These are phyloP conservation scores for Cryptosporidium baileyi DNA, from an alignment of 169 alveolate species.

Conservation along the genomic window DNA sequence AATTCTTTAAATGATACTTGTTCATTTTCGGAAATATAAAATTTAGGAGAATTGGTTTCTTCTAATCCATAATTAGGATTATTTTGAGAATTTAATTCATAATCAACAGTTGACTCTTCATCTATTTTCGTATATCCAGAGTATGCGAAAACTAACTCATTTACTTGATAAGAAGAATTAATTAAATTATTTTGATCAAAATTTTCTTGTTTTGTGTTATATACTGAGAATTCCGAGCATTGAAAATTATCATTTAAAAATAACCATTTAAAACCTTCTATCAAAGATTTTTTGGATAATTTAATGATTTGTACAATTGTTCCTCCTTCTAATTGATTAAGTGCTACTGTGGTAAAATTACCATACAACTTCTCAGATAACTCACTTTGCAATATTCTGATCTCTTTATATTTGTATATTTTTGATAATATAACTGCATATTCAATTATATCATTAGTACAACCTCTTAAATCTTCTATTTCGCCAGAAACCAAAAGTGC, in stretches of 20 bases:
- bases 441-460: slow-evolving; percentile 60
- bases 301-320: slow-evolving; percentile 21
- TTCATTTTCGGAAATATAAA: slow-evolving; percentile 12
- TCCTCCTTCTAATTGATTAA: slow-evolving; percentile 38
- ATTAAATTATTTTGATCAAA: not conserved
- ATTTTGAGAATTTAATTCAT: not conserved
- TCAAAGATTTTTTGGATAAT: slow-evolving; percentile 35
- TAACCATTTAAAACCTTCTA: slow-evolving; percentile 64
- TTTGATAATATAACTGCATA: slow-evolving; percentile 39
- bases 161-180: not conserved
- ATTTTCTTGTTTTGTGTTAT: not conserved
- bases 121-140: not conserved
- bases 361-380: slow-evolving; percentile 44
- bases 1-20: slow-evolving; percentile 4
- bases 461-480: slow-evolving; percentile 19
- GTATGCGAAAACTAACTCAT: not conserved
- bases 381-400: slow-evolving; percentile 30
- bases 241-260: not conserved
- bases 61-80: not conserved
- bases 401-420: slow-evolving; percentile 43
- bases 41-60: not conserved
- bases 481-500: slow-evolving; percentile 61
- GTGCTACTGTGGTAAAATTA: slow-evolving; percentile 10
- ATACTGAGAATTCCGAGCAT: not conserved
- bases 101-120: not conserved